Base-by-base conservation (phyloP, 441 rosid species). In the Euphorbia schlechtendalii region DNA sequence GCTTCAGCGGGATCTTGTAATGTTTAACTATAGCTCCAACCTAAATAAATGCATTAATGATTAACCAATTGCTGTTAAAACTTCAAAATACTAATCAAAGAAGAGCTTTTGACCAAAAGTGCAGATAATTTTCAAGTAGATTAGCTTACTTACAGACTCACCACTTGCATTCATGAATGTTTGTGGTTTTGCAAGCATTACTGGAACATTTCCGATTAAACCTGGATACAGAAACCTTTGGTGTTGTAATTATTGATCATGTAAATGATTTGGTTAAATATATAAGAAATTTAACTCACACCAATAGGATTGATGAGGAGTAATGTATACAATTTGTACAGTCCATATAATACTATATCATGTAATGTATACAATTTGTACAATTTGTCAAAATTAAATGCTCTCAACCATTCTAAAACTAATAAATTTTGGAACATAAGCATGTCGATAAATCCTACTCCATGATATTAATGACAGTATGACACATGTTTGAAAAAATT, bases 81-180 rank as follows among this genome's bases (percentile, higher is more conserved):
- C n/a, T 24, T 41, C 30, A 53, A 17, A 6, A 55, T 5, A 13
- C 24, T 41, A 67, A 28, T 9, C 57, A 57, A 57, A 57, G 30
- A 51, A 41, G 40, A 61, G 49, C 68, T 38, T 58, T 55, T 40
- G 62, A 65, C 63, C 56, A 61, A 40, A 66, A 51, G 43, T 30
- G 56, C 41, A 63, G 20, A 32, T n/a, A 68, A 59, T 71, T 67
- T 80, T 61, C 59, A 74, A 63, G 17, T 15, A 48, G 71, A 76
- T 27, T 25, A 71, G 86, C 69, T 74, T 69, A 85, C 99, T 91
- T 86, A 94, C 98, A 80, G 98, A 89, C 80, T 85, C 96, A 73
- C 99, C 98, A 79, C 98, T 94, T 58, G 74, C 46, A 62, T 94
- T 94, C 99, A 94, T 91, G 63, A 87, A 89, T 15, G 99, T 94